Evolutionary conservation across 305 asterid species (phyloP), one percentile per base, ranked within the genome.

Genomic region (Fraxinus xanthoxyloides): DNA sequence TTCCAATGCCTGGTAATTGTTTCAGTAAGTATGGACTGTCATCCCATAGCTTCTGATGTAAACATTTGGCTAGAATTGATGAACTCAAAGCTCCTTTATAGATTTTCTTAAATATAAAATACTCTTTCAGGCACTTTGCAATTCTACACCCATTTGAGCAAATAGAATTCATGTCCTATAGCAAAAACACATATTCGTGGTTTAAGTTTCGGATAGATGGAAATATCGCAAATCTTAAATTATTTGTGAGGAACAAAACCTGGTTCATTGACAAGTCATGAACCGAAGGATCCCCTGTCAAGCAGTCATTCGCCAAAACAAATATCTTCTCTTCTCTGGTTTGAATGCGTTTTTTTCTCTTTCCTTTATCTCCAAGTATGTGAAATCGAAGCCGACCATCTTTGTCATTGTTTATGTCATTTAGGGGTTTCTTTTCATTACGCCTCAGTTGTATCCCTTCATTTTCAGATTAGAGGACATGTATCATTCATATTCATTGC

Each of bases 401-500:
- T 90, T 92, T 96, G 83, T 93, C 98, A 78, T 72, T 89, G 88
- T 96, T 94, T 84, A 96, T 92, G 90, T 93, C 97, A 81, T 96
- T 96, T 80, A 96, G 90, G 76, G 90, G 85, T 90, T 91, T 96
- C 93, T 96, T 96, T 87, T 96, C 99, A 83, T 88, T 96, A 85
- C 98, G 91, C 87, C 99, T 88, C 83, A 96, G 92, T 80, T 96
- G 99, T 91, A 96, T 94, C 99, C 99, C 99, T 94, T 90, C 87
- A 89, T 86, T 85, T 87, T 77, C 59, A 84, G 84, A 84, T 77
- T 35, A 83, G 85, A 80, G 69, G 85, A 80, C 73, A 59, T 79
- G 74, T 61, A 65, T 79, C 73, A 83, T 70, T 84, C 78, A 79
- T 35, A 80, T 76, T 79, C 35, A 75, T 79, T 23, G 82, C 82